Base-by-base conservation (phyloP, 345 rosid species). In the Cardamine chenopodiifolia region DNA sequence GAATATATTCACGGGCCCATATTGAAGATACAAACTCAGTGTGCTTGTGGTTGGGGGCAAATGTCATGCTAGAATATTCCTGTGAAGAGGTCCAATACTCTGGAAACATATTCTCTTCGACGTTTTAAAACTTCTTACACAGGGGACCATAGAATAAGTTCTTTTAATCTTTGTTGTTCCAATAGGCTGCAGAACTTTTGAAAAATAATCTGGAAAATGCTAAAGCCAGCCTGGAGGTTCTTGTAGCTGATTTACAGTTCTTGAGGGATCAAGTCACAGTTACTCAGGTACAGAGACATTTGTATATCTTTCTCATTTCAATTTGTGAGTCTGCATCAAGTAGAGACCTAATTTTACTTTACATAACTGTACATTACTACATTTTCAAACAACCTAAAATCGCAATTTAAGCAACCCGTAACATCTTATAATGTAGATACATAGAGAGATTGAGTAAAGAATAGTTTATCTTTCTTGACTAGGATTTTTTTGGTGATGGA, bases 11-110 rank as follows among this genome's bases (percentile, higher is more conserved):
- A 14, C 86, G 83, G 67, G 90, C 97, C 79, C 23, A 75, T 69
- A 83, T 92, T 71, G 87, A 87, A 73, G 88, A 90, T 65, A 62
- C 78, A 2, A 96, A 89, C 72, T 89, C 90, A 1, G 97, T 96
- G 28, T 89, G 98, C 78, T 81, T 96, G 76, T 96, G 98, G 98
- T 81, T 92, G 19, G 98, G 91, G 72, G 97, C 97, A 70, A 96
- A 92, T 79, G 97, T 96, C 77, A 92, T 92, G 98, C 83, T 90
- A 81, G 99, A 95, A 82, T 90, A 92, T 80, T 90, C 99, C 64
- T 83, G 87, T 42, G 93, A 86, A 73, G 96, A 89, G 99, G 95
- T 90, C 67, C 42, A 26, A 15, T 70, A 50, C 78, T 25, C 74
- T 61, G 54, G 25, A 69, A 55, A 66, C 68, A 42, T 48, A 53